phyloP scores from a whole-genome alignment of 106 monocot genomes.

The Platanthera zijinensis region DNA sequence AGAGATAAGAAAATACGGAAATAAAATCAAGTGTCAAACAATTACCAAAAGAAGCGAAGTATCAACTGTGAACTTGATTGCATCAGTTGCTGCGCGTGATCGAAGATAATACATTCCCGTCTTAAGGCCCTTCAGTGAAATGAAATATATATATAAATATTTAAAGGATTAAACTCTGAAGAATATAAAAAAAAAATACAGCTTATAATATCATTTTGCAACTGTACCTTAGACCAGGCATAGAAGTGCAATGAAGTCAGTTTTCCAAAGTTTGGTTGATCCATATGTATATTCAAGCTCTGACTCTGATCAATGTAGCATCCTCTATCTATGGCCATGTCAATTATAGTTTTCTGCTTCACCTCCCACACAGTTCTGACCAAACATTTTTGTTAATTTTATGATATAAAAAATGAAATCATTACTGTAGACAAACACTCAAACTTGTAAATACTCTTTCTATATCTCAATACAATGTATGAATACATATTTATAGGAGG shows the following conservation, averaged over 20 bases:
- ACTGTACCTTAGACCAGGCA: slow-evolving; percentile 26
- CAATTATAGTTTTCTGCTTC: slow-evolving; percentile 45
- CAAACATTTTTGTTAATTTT: no score
- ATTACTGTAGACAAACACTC: no score
- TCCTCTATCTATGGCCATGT: slow-evolving; percentile 48
- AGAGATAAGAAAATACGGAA: not conserved
- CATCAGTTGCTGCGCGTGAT: slow-evolving; percentile 22
- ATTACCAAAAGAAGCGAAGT: slow-evolving; percentile 13
- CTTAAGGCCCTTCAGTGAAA: slow-evolving; percentile 17
- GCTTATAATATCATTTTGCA: slow-evolving; percentile 40
- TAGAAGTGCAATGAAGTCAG: slow-evolving; percentile 47
- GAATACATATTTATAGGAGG: no score
- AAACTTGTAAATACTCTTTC: no score
- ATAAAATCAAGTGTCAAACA: no score
- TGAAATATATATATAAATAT: no score
- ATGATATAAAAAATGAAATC: no score
- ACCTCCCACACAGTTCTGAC: slow-evolving; percentile 53
- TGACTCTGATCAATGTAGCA: slow-evolving; percentile 51
- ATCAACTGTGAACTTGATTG: slow-evolving; percentile 27
- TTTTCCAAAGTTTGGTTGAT: slow-evolving; percentile 39
- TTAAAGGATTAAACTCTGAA: no score
- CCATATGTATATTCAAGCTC: slow-evolving; percentile 42
- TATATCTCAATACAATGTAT: no score
- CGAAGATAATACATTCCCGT: slow-evolving; percentile 35
- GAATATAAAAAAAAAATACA: no score